Evolutionary conservation across 2,329 filamentous ascomycete genomes (phyloP).

Genomic region (Pseudogymnoascus destructans): DNA sequence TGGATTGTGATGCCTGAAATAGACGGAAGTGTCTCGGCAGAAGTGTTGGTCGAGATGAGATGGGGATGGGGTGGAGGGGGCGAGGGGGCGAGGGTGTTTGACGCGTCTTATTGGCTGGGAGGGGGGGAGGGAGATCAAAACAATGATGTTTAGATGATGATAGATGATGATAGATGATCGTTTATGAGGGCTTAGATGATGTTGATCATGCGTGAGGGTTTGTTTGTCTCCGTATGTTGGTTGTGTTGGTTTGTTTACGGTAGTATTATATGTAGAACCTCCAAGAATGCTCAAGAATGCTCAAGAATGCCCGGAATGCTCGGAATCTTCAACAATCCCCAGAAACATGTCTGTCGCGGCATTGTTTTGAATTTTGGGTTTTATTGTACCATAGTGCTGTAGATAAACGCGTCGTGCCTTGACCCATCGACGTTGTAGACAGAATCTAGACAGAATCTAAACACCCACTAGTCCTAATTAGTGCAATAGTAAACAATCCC

Average conservation of each 20-base stretch:
- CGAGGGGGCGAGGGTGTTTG: background rate
- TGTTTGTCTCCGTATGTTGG: background rate
- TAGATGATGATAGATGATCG: background rate
- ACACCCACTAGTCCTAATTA: background rate
- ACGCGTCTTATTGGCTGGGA: conserved; percentile 4
- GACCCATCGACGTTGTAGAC: background rate
- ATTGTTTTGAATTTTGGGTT: background rate
- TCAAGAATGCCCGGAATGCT: background rate
- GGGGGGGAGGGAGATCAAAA: background rate
- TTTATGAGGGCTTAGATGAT: background rate
- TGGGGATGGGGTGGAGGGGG: background rate
- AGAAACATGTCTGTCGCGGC: background rate
- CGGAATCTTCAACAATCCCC: background rate
- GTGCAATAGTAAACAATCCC: conserved; percentile 3
- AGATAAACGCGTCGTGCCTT: background rate
- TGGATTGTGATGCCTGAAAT: conserved; percentile 5
- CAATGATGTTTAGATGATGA: conserved; percentile 5
- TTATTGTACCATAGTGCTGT: background rate
- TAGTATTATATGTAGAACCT: background rate
- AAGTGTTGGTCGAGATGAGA: conserved; percentile 3
- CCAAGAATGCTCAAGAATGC: background rate
- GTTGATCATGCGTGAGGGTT: background rate
- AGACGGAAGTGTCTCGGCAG: background rate
- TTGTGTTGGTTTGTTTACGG: background rate
- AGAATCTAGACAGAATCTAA: background rate